A percentile compares a stretch with the other conserved stretches of the same genome.
Conservation (phyloP, 352 stramenopile genomes). For the Phytophthora foliorum region DNA sequence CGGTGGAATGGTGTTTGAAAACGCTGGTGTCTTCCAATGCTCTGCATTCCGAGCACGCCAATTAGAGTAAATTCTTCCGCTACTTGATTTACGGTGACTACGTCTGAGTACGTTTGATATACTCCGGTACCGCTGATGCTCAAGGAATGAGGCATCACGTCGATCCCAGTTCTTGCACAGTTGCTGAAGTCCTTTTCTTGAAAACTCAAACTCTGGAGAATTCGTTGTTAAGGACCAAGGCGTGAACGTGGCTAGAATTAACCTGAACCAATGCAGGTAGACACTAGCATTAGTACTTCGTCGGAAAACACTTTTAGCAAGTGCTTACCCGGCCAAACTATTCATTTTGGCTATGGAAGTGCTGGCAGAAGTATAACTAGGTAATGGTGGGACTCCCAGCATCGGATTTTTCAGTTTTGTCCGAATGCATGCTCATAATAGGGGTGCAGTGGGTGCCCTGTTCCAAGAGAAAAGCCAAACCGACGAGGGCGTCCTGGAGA, state of each 20-base stretch:
- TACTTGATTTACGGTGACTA: background rate
- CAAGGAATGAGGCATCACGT: background rate
- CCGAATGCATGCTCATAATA: slow-evolving; percentile 6
- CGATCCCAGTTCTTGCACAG: background rate
- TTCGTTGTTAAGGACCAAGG: background rate
- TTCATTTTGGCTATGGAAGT: background rate
- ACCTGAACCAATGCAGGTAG: too few relatives aligned
- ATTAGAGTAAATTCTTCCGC: background rate
- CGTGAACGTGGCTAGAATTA: background rate
- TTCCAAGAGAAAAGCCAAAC: background rate
- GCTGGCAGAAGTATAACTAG: background rate
- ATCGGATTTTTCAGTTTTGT: slow-evolving; percentile 1
- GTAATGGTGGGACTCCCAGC: slow-evolving; percentile 2
- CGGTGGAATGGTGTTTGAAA: too few relatives aligned
- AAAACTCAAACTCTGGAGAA: background rate
- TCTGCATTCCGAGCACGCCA: slow-evolving; percentile 2
- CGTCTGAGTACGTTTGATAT: background rate
- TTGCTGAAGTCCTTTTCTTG: background rate
- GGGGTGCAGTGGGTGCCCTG: background rate
- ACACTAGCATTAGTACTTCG: too few relatives aligned
- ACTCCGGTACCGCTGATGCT: background rate
- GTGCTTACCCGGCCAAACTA: background rate
- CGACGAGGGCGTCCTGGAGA: background rate
- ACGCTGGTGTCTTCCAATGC: too few relatives aligned
- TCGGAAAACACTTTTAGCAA: too few relatives aligned